A percentile compares a stretch with the other conserved stretches of the same genome.
Conservation (phyloP, 2,329 filamentous ascomycete genomes). For the Epichloe glyceriae region DNA sequence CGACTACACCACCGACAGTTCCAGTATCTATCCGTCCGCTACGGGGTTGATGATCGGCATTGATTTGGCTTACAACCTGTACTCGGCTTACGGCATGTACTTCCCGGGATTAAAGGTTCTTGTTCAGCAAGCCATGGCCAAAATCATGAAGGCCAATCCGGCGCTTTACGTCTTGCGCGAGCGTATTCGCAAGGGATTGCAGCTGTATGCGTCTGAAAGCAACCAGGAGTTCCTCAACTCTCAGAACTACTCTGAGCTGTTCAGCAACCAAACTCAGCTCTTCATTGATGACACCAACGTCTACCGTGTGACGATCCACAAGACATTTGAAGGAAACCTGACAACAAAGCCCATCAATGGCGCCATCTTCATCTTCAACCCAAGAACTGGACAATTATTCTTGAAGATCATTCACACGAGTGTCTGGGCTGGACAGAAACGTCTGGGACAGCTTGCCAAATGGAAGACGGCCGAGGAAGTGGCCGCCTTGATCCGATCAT, state of each 20-base stretch:
- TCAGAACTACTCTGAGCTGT: conserved; percentile 97
- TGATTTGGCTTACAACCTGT: conserved; percentile 94
- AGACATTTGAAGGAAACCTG: conserved; percentile 97
- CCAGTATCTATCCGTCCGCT: conserved; percentile 95
- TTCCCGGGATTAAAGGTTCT: conserved; percentile 95
- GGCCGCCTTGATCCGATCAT: conserved; percentile 83
- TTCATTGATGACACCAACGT: conserved; percentile 99
- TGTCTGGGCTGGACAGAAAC: conserved; percentile 98
- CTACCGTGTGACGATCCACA: conserved; percentile 98
- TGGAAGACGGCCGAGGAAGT: conserved; percentile 99
- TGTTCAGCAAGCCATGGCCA: conserved; percentile 96
- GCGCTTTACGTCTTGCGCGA: conserved; percentile 92
- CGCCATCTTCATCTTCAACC: conserved; percentile 99
- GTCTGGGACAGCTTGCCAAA: conserved; percentile 93
- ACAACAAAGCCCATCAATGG: conserved; percentile 99
- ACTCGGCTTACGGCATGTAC: conserved; percentile 96
- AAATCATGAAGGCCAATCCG: conserved; percentile 99
- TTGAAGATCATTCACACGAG: conserved; percentile 99
- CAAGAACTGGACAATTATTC: conserved; percentile 94
- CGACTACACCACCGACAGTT: conserved; percentile 96
- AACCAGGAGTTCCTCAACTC: conserved; percentile 99
- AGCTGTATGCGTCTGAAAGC: conserved; percentile 94
- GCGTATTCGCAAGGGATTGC: conserved; percentile 95
- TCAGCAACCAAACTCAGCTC: conserved; percentile 96
- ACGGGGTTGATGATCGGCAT: conserved; percentile 97